Conservation (phyloP, 805 yeast genomes). For the Teunomyces panamensis region DNA sequence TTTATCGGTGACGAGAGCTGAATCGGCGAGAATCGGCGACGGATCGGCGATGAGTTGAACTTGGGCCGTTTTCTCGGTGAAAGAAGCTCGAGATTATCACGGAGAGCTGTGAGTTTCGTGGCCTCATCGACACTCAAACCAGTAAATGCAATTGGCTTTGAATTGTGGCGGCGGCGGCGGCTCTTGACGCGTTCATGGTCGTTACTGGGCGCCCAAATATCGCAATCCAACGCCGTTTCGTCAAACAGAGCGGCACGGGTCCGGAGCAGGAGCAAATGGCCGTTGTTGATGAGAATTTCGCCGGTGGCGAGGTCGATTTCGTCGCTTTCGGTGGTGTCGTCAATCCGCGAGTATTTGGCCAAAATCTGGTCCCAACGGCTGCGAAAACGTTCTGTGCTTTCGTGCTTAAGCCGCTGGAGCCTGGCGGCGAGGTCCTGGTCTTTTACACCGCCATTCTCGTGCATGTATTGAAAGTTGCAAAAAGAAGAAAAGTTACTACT, state of each 20-base stretch:
- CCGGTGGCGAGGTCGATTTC: constrained; percentile 66
- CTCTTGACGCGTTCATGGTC: constrained; percentile 7
- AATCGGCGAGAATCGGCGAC: background rate
- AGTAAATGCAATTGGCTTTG: constrained; percentile 9
- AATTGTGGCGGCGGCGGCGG: constrained; percentile 8
- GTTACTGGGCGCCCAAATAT: constrained; percentile 40
- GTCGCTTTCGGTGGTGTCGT: constrained; percentile 55
- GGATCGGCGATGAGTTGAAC: background rate
- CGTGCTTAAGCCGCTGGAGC: constrained; percentile 23
- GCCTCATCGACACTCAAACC: background rate
- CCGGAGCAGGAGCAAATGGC: constrained; percentile 57
- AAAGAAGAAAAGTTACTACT: too few relatives aligned
- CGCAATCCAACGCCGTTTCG: constrained; percentile 12
- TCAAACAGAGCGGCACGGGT: constrained; percentile 5
- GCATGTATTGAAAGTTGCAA: background rate
- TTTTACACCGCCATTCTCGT: background rate
- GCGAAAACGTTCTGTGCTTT: constrained; percentile 26
- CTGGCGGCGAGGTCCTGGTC: constrained; percentile 18
- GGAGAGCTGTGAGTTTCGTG: background rate
- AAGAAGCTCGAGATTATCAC: constrained; percentile 1
- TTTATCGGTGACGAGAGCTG: too few relatives aligned
- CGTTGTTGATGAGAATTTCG: constrained; percentile 59
- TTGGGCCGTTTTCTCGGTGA: background rate
- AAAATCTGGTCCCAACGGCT: constrained; percentile 52
- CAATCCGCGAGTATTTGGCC: constrained; percentile 46